Evolutionary conservation across 805 yeast genomes (phyloP), one percentile per base, ranked within the genome.

Genomic region (Nakazawaea anatomiae): DNA sequence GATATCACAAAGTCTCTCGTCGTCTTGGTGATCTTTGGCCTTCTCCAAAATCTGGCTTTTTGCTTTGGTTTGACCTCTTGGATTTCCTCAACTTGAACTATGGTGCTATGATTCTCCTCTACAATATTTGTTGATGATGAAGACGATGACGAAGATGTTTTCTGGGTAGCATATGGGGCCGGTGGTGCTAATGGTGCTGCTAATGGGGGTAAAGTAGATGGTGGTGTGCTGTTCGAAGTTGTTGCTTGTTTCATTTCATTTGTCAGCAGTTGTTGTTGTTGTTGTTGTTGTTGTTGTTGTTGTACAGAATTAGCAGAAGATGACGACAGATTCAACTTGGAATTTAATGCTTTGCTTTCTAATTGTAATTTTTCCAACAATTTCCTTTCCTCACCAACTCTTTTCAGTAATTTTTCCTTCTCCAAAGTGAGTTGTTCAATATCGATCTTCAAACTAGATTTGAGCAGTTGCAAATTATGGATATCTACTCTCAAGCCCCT

Each of bases 341-440:
- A 10, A 10, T 11, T 6, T 38, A 38, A 14, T 9, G 46, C 44
- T 14, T 39, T 39, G 35, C 34, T 48, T 6, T 46, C 50, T 40
- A 14, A 34, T 29, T 58, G 59, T 44, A 57, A 48, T 27, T 51
- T 58, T 44, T 51, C 55, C 18, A 56, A 47, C 10, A 27, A 39
- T n/a, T 48, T 43, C 12, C 55, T 54, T 47, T 54, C 56, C 5
- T 59, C 66, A 2, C 18, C 6, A 10, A 83, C 66, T 49, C 83
- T 88, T 14, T 57, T 54, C 44, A 65, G 67, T 47, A 89, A 65
- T 14, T 67, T 64, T 35, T 68, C 70, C 64, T 77, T 83, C 44
- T 76, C 75, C 0, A 58, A 53, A 32, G 67, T 73, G 54, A 89
- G 67, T 18, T 68, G 74, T 45, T 72, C 75, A 11, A 86, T 72